phyloP scores from a whole-genome alignment of 768 basidiomycete genomes.

The Tylopilus plumbeoviolaceoides region DNA sequence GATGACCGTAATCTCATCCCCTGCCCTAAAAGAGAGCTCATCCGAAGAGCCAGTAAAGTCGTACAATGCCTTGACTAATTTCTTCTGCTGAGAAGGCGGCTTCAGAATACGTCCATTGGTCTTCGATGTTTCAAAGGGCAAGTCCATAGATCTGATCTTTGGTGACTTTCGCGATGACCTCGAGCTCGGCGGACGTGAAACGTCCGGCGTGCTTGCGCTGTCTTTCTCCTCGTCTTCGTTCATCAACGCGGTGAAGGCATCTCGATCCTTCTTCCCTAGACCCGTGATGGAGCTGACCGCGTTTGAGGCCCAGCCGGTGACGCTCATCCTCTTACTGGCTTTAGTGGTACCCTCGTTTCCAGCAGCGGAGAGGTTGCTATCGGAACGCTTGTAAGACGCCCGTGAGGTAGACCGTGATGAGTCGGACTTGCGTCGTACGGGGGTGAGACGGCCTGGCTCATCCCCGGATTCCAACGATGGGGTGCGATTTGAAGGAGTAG shows the following conservation, averaged over 20 bases:
- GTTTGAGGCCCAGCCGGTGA: slow-evolving; percentile 56
- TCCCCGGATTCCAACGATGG: slow-evolving; percentile 37
- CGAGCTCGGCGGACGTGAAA: slow-evolving; percentile 35
- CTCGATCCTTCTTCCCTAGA: slow-evolving; percentile 53
- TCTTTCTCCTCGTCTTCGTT: slow-evolving; percentile 40
- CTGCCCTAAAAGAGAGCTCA: slow-evolving; percentile 71
- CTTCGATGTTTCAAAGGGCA: slow-evolving; percentile 23
- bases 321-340: slow-evolving; percentile 36
- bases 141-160: slow-evolving; percentile 22
- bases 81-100: slow-evolving; percentile 46
- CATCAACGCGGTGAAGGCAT: slow-evolving; percentile 59
- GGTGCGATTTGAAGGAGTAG: slow-evolving; percentile 20
- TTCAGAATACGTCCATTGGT: slow-evolving; percentile 42
- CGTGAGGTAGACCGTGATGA: slow-evolving; percentile 55
- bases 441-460: slow-evolving; percentile 19
- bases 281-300: slow-evolving; percentile 61
- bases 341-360: slow-evolving; percentile 35
- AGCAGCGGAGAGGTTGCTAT: slow-evolving; percentile 45
- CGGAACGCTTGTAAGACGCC: slow-evolving; percentile 62
- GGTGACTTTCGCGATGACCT: slow-evolving; percentile 31
- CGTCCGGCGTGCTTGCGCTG: slow-evolving; percentile 17
- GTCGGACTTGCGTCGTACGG: slow-evolving; percentile 40
- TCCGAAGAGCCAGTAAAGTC: slow-evolving; percentile 74
- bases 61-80: slow-evolving; percentile 63
- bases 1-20: slow-evolving; percentile 71